phyloP scores from a whole-genome alignment of 2,329 filamentous ascomycete genomes.

The Botrytis fragariae region DNA sequence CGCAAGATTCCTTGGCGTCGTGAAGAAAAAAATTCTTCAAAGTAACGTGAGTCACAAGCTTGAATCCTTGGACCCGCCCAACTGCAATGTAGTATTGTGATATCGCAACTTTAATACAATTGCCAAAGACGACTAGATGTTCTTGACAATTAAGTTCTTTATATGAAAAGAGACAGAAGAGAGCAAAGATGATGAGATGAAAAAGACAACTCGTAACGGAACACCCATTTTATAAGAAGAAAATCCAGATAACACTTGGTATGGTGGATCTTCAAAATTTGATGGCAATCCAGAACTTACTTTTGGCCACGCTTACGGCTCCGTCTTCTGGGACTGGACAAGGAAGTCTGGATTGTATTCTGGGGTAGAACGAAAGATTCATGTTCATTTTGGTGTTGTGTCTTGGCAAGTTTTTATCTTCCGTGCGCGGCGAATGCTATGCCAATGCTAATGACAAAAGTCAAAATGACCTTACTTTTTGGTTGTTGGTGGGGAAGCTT shows the following conservation, averaged over 20 bases:
- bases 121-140: background rate
- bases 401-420: background rate
- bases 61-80: conserved; percentile 13
- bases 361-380: conserved; percentile 13
- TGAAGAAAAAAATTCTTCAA: conserved; percentile 16
- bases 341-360: background rate
- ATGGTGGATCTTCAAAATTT: conserved; percentile 10
- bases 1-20: background rate
- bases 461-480: background rate
- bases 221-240: conserved; percentile 51
- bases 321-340: background rate
- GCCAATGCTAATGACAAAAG: background rate
- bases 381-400: background rate
- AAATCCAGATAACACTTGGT: conserved; percentile 39
- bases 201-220: conserved; percentile 46
- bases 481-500: background rate
- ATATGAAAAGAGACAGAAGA: conserved; percentile 6
- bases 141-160: background rate
- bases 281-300: background rate
- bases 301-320: background rate
- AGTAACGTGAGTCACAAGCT: conserved; percentile 12
- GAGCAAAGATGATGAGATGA: conserved; percentile 30
- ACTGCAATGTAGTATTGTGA: background rate
- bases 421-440: background rate
- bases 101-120: background rate